Conservation (phyloP, 805 yeast genomes). For the Osmozyma mogii region DNA sequence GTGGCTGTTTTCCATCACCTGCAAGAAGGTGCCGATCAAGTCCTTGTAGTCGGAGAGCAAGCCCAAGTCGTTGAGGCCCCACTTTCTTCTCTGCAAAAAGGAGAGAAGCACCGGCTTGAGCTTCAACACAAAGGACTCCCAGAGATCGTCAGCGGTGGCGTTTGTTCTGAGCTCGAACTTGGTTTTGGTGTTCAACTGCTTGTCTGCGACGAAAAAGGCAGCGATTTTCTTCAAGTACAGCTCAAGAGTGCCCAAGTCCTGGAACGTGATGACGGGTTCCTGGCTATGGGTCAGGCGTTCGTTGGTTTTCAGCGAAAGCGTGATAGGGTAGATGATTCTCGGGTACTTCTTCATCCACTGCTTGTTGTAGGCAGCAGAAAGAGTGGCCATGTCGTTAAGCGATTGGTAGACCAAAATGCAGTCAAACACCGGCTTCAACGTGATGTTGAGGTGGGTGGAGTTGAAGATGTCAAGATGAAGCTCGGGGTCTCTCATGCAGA, state of each 20-base stretch:
- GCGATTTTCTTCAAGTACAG: slow-evolving; percentile 53
- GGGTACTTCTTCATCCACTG: slow-evolving; percentile 69
- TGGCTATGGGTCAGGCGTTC: slow-evolving; percentile 21
- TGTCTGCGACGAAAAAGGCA: slow-evolving; percentile 75
- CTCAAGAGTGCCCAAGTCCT: slow-evolving; percentile 32
- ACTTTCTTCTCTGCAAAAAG: slow-evolving; percentile 34
- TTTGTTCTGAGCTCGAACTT: slow-evolving; percentile 55
- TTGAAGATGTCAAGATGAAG: slow-evolving; percentile 42
- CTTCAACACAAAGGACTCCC: slow-evolving; percentile 60
- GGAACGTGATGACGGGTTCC: slow-evolving; percentile 24
- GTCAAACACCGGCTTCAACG: slow-evolving; percentile 71
- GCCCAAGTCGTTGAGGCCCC: slow-evolving; percentile 24
- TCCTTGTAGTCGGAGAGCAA: slow-evolving; percentile 50
- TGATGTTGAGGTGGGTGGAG: slow-evolving; percentile 33
- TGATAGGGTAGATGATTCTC: slow-evolving; percentile 58
- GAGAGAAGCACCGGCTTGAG: slow-evolving; percentile 50
- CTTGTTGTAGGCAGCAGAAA: slow-evolving; percentile 56
- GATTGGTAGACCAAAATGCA: slow-evolving; percentile 75
- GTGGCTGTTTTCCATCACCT: slow-evolving; percentile 67
- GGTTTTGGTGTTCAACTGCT: slow-evolving; percentile 55
- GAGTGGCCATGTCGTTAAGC: slow-evolving; percentile 53
- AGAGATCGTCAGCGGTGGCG: slow-evolving; percentile 59
- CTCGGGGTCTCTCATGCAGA: slow-evolving; percentile 57
- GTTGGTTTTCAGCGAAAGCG: slow-evolving; percentile 24
- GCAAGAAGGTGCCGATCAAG: slow-evolving; percentile 60